Percentiles rank a stretch among this genome's conserved stretches.
Conservation (phyloP, 208 protist genomes). For the Trypanosoma melophagium region DNA sequence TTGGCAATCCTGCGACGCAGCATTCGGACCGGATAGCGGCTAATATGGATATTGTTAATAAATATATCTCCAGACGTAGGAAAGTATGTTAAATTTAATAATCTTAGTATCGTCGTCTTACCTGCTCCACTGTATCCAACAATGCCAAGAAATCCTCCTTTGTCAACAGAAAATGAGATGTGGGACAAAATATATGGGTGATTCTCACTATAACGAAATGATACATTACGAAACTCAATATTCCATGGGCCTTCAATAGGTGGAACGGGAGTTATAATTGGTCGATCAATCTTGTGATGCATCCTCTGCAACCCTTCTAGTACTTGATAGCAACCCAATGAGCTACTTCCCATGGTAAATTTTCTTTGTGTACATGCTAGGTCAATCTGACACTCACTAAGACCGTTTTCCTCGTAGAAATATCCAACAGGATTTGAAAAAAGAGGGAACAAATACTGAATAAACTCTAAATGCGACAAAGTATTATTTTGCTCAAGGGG, state of each 20-base stretch:
- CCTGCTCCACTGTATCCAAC: constrained; percentile 73
- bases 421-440: constrained; percentile 1
- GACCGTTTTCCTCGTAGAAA: constrained; percentile 22
- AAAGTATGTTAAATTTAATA: constrained; percentile 55
- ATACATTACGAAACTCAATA: constrained; percentile 64
- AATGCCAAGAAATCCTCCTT: constrained; percentile 58
- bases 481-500: constrained; percentile 15
- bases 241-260: constrained; percentile 38
- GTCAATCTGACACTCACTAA: constrained; percentile 23
- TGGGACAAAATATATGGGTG: constrained; percentile 41
- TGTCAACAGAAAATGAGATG: constrained; percentile 50
- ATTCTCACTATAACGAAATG: constrained; percentile 58
- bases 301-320: constrained; percentile 20
- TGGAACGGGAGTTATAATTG: not conserved
- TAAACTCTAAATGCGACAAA: constrained; percentile 17
- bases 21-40: constrained; percentile 41
- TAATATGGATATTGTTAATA: constrained; percentile 54
- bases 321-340: constrained; percentile 26
- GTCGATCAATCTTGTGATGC: constrained; percentile 22
- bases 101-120: constrained; percentile 68
- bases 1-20: constrained; percentile 58
- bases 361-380: constrained; percentile 3
- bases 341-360: constrained; percentile 11
- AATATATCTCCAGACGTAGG: constrained; percentile 54
- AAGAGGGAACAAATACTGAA: constrained; percentile 16